Percentiles rank a stretch among this genome's conserved stretches.
Conservation (phyloP, 2,329 filamentous ascomycete species). For the Hypocrella siamensis region DNA sequence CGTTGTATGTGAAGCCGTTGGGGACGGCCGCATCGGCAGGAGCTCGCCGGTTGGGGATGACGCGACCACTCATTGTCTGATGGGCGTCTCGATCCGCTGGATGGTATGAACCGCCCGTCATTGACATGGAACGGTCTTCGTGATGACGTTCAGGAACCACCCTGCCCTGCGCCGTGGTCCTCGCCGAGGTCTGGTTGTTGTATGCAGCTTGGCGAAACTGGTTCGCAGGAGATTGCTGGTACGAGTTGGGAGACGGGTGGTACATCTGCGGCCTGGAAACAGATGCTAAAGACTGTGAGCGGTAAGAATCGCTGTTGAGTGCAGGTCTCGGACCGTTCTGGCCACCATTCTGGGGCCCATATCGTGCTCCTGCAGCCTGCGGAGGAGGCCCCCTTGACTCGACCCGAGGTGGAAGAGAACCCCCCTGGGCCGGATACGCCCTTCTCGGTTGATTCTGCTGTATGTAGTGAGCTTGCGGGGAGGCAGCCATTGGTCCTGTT, state of each 20-base stretch:
- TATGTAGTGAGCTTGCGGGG: constrained; percentile 28
- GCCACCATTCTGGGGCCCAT: constrained; percentile 42
- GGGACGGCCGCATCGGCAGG: constrained; percentile 23
- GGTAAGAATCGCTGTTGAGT: constrained; percentile 70
- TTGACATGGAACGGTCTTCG: constrained; percentile 89
- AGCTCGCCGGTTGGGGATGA: constrained; percentile 60
- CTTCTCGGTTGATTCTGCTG: constrained; percentile 27
- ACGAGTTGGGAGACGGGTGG: constrained; percentile 43
- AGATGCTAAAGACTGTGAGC: constrained; percentile 84
- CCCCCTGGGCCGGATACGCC: constrained; percentile 26
- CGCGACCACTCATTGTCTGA: constrained; percentile 84
- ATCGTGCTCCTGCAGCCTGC: constrained; percentile 21
- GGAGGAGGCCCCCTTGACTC: constrained; percentile 40
- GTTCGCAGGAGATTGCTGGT: constrained; percentile 52
- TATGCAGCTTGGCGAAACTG: constrained; percentile 65
- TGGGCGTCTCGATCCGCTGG: constrained; percentile 62
- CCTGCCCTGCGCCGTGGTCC: constrained; percentile 81
- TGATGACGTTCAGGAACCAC: constrained; percentile 82
- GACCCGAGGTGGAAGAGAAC: constrained; percentile 45
- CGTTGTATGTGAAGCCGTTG: constrained; percentile 19
- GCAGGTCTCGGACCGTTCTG: constrained; percentile 50
- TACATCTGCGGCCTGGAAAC: constrained; percentile 59
- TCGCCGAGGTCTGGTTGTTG: constrained; percentile 46
- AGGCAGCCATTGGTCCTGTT: constrained; percentile 25
- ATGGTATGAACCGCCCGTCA: constrained; percentile 54